Conservation (phyloP, 257 asterid genomes). For the Fraxinus pennsylvanica region DNA sequence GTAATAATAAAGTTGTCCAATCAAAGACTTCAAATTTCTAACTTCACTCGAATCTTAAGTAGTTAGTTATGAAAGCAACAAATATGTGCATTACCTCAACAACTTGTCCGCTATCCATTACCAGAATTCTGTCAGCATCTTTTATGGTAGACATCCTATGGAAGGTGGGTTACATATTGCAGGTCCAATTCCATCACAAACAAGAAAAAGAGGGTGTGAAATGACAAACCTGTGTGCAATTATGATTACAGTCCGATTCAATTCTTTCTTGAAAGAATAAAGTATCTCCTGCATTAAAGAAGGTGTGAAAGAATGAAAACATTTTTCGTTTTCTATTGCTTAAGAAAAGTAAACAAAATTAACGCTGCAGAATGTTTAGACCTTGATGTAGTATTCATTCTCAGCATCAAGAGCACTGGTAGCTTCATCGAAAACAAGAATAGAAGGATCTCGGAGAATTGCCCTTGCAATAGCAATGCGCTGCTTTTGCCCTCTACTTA, state of each 20-base stretch:
- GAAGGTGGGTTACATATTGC: slow-evolving; percentile 10
- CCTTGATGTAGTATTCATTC: slow-evolving; percentile 48
- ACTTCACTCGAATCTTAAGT: not conserved
- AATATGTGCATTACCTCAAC: slow-evolving; percentile 40
- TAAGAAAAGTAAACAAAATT: not conserved
- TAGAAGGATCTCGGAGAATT: slow-evolving; percentile 55
- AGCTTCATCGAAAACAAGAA: slow-evolving; percentile 62
- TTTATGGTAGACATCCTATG: slow-evolving; percentile 47
- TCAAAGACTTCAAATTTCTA: not conserved
- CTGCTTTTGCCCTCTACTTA: slow-evolving; percentile 73
- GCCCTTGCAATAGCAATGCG: slow-evolving; percentile 74
- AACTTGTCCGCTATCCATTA: slow-evolving; percentile 41
- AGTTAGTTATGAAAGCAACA: not conserved
- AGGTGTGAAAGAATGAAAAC: not conserved
- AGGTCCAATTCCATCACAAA: not conserved
- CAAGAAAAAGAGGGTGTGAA: not conserved
- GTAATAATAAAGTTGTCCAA: not conserved
- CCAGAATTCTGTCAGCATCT: slow-evolving; percentile 49
- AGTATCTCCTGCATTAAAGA: slow-evolving; percentile 38
- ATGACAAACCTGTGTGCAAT: slow-evolving; percentile 46
- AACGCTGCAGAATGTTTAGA: not conserved
- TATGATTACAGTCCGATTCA: slow-evolving; percentile 39
- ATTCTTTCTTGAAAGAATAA: slow-evolving; percentile 34
- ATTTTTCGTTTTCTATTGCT: not conserved
- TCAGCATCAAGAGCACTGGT: slow-evolving; percentile 74